Conservation (phyloP, 352 stramenopile species). For the Phytophthora podocarpi region DNA sequence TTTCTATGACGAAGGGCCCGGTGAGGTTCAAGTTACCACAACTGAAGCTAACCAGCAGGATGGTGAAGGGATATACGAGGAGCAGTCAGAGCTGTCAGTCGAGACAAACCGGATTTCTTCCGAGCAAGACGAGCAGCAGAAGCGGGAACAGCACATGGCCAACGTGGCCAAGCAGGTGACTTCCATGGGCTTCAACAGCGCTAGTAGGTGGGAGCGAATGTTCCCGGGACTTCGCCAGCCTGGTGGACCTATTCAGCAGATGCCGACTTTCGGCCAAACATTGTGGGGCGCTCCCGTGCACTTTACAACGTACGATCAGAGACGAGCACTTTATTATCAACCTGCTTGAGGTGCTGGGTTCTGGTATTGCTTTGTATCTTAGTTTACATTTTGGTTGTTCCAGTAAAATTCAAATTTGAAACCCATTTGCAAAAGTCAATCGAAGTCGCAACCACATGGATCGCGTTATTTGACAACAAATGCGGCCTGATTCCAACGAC, state of each 20-base stretch:
- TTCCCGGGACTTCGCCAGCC: constrained; percentile 5
- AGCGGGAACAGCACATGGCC: constrained; percentile 16
- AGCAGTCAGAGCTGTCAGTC: not conserved
- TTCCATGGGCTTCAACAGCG: constrained; percentile 25
- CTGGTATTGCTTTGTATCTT: too few species aligned
- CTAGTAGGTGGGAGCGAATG: constrained; percentile 42
- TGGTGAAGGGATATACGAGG: not conserved
- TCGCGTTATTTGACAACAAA: too few species aligned
- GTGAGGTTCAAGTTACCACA: too few species aligned
- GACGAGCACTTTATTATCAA: not conserved
- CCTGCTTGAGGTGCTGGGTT: too few species aligned
- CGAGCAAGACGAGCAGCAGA: constrained; percentile 5
- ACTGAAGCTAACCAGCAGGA: too few species aligned
- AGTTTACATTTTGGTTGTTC: too few species aligned
- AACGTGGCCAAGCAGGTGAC: constrained; percentile 20
- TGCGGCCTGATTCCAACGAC: too few species aligned
- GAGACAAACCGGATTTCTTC: not conserved
- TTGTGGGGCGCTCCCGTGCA: not conserved
- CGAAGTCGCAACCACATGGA: too few species aligned
- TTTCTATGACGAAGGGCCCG: constrained; percentile 40
- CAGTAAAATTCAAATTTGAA: too few species aligned
- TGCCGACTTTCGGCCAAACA: not conserved
- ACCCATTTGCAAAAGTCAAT: too few species aligned
- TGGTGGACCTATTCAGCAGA: constrained; percentile 1
- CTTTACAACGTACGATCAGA: not conserved